Evolutionary conservation across 352 stramenopile genomes (phyloP).

Genomic region (Stephanocyclus meneghinianus): DNA sequence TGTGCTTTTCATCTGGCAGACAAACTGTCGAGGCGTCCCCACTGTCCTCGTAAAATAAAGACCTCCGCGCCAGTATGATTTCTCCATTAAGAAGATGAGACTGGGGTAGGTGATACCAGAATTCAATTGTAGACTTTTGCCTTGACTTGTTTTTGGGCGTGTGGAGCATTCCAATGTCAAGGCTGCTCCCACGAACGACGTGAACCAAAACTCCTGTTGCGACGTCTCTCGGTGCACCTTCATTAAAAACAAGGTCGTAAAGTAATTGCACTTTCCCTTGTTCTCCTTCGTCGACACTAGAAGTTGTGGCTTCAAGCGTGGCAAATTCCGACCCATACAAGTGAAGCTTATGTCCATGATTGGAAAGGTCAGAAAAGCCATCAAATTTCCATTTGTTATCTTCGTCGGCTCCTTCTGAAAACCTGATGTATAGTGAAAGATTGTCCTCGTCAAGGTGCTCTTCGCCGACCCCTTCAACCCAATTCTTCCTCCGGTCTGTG

Average conservation of each 20-base stretch:
- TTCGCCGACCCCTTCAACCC: conserved; percentile 80
- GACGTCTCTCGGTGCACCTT: conserved; percentile 51
- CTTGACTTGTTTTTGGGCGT: conserved; percentile 46
- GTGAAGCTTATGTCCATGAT: conserved; percentile 60
- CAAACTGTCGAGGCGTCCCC: conserved; percentile 73
- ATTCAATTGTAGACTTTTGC: conserved; percentile 76
- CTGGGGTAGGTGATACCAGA: conserved; percentile 80
- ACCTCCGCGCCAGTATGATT: conserved; percentile 71
- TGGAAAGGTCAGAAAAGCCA: conserved; percentile 77
- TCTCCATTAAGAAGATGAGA: conserved; percentile 55
- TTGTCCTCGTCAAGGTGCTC: conserved; percentile 81
- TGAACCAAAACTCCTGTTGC: conserved; percentile 62
- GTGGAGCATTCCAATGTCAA: conserved; percentile 83
- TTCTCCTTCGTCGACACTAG: conserved; percentile 82
- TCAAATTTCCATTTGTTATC: conserved; percentile 69
- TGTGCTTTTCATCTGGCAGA: conserved; percentile 67
- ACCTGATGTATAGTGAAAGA: conserved; percentile 78
- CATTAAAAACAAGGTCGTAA: conserved; percentile 80
- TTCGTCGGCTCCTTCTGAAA: conserved; percentile 81
- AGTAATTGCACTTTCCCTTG: conserved; percentile 78
- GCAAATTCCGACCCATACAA: conserved; percentile 56
- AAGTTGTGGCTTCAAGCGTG: conserved; percentile 68
- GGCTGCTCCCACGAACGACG: conserved; percentile 60
- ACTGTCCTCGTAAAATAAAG: conserved; percentile 57
- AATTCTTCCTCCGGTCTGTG: conserved; percentile 52